Conservation (phyloP, 2,329 filamentous ascomycete species). For the Xylaria hypoxylon region DNA sequence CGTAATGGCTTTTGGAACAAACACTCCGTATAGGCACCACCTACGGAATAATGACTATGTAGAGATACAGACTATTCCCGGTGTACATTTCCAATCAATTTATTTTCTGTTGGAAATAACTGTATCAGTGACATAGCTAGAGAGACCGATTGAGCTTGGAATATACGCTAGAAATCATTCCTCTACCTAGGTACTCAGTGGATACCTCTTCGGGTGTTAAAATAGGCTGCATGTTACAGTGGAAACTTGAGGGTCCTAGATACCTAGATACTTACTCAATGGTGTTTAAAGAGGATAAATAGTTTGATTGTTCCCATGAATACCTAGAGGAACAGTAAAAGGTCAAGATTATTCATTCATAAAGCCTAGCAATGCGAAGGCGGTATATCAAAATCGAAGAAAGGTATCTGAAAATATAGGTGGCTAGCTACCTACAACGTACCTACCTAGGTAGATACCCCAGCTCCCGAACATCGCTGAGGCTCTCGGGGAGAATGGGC, state of each 20-base stretch:
- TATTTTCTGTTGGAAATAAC: neutral
- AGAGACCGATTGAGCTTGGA: neutral
- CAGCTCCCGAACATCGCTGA: conserved; percentile 19
- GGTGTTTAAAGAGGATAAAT: too few relatives aligned
- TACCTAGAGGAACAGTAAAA: too few relatives aligned
- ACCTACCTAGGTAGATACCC: conserved; percentile 2
- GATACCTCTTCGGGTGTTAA: conserved; percentile 1
- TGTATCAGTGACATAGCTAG: neutral
- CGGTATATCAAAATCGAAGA: too few relatives aligned
- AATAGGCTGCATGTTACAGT: conserved; percentile 6
- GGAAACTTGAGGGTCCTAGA: too few relatives aligned
- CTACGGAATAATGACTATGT: too few relatives aligned
- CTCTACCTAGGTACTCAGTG: neutral
- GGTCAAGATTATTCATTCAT: too few relatives aligned
- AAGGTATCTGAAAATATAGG: too few relatives aligned
- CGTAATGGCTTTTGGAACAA: neutral
- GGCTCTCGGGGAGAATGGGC: conserved; percentile 18
- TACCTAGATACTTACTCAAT: too few relatives aligned
- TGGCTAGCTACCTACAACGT: neutral
- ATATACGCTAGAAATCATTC: neutral
- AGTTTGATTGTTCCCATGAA: too few relatives aligned
- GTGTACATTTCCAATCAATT: neutral
- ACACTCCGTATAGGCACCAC: conserved; percentile 1
- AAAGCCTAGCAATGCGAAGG: too few relatives aligned
- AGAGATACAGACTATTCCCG: too few relatives aligned